Evolutionary conservation across 2,329 filamentous ascomycete genomes (phyloP), one percentile per base, ranked within the genome.

Genomic region (Sphaerulina musiva): DNA sequence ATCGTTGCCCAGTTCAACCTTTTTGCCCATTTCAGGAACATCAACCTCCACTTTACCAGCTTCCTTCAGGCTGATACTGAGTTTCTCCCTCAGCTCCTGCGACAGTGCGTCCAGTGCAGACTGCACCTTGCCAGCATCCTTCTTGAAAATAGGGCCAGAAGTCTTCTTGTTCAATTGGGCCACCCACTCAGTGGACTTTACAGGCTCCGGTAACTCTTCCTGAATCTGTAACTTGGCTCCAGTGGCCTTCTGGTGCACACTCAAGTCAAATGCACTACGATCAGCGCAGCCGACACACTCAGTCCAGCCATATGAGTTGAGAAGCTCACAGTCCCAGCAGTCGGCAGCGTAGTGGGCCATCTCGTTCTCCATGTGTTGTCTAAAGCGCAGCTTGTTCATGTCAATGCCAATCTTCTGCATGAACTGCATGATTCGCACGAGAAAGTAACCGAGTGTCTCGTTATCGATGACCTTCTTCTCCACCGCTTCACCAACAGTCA

Each of bases 261-360:
- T 86, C 70, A 97, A 73, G 73, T 98, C 93, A 72, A 95, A 98
- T 17, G 93, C 93, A 69, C 88, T 95, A 66, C 93, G 84, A 71
- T 96, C 92, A 57, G 93, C 93, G 72, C 93, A 97, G 59, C 93
- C 93, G 66, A 97, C 92, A 71, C 92, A 97, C 77, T 98, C 93
- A 59, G 97, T 88, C 93, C 93, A 98, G 70, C 93, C 93, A 67
- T 91, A 91, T 58, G 87, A 91, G 54, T 89, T 97, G 59, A 87
- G 78, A 52, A 98, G 77, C 73, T 98, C 93, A 11, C 90, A 92
- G 72, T 98, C 93, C 93, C 93, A 97, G 76, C 93, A 98, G 76
- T 98, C 93, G 53, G 85, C 81, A 45, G 93, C 93, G 70, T 98
- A 98, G 74, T 98, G 93, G 12, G 93, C 85, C 85, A 88, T 88